phyloP scores from a whole-genome alignment of 1,284 basidiomycete genomes.

The Malassezia sympodialis region DNA sequence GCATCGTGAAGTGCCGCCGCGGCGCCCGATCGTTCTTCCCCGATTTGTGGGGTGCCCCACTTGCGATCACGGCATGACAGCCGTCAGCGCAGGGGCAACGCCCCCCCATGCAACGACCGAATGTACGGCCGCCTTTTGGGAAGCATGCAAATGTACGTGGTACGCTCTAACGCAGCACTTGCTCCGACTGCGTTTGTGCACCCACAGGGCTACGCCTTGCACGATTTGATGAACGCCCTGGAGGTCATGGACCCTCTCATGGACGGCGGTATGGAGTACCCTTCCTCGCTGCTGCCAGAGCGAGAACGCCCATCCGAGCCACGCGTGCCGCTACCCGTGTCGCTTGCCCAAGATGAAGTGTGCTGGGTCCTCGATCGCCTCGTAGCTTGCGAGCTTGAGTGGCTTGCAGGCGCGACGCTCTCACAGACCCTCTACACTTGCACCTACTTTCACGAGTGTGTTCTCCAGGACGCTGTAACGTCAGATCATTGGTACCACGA shows the following conservation, averaged over 20 bases:
- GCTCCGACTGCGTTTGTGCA: background rate
- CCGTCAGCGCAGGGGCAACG: background rate
- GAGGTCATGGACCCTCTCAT: constrained; percentile 17
- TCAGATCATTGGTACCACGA: constrained; percentile 2
- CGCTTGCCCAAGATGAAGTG: background rate
- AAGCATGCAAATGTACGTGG: background rate
- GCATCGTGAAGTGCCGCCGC: background rate
- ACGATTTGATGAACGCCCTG: constrained; percentile 14
- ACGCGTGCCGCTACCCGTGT: background rate
- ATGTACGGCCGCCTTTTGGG: constrained; percentile 9
- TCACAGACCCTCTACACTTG: constrained; percentile 16
- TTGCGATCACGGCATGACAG: background rate
- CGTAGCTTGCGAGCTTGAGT: constrained; percentile 12
- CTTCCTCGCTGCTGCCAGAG: background rate
- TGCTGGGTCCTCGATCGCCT: constrained; percentile 15
- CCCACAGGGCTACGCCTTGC: background rate
- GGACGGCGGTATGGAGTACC: constrained; percentile 15
- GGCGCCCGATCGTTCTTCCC: background rate
- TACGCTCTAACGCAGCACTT: background rate
- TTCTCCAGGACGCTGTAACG: background rate
- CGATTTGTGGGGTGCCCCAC: background rate
- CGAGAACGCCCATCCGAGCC: background rate
- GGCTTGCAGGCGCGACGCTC: constrained; percentile 10
- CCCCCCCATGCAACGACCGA: background rate
- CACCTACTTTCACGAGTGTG: constrained; percentile 2